These are phyloP conservation scores for Ogataea sp. DNA, from an alignment of 805 yeast genomes.

Conservation along the genomic window DNA sequence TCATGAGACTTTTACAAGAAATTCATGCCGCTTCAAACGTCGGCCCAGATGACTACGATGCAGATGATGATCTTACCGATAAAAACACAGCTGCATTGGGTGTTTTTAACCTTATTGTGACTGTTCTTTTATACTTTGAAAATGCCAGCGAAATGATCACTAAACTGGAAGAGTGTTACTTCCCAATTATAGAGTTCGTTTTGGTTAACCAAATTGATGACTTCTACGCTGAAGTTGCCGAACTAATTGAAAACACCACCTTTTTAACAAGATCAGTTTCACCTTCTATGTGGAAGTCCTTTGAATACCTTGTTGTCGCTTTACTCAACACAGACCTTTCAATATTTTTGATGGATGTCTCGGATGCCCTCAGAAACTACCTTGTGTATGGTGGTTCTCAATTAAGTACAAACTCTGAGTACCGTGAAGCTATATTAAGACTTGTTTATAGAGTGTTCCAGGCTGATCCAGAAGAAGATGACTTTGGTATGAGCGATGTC, in stretches of 20 bases:
- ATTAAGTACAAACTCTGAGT: conserved; percentile 36
- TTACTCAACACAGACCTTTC: conserved; percentile 41
- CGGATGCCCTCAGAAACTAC: conserved; percentile 67
- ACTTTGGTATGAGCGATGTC: conserved; percentile 49
- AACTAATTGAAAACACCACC: conserved; percentile 68
- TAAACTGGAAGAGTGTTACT: conserved; percentile 62
- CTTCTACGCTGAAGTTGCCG: conserved; percentile 75
- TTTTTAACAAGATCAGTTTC: conserved; percentile 55
- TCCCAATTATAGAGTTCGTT: conserved; percentile 67
- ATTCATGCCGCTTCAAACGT: conserved; percentile 51
- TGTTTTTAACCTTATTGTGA: conserved; percentile 75
- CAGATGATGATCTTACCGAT: conserved; percentile 41
- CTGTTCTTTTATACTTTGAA: conserved; percentile 82
- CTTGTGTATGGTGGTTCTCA: conserved; percentile 48
- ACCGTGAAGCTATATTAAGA: conserved; percentile 40
- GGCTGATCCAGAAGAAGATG: conserved; percentile 29
- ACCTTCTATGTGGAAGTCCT: conserved; percentile 68
- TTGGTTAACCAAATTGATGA: conserved; percentile 63
- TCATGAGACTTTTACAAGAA: conserved; percentile 63
- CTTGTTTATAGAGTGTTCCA: conserved; percentile 37
- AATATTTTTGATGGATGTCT: conserved; percentile 66
- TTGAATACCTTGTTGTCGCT: conserved; percentile 38
- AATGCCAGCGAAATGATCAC: conserved; percentile 63
- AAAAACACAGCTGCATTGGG: conserved; percentile 86
- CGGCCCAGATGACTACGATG: conserved; percentile 45